A percentile compares a stretch with the other conserved stretches of the same genome.
These are phyloP conservation scores for Pterocarpus santalinus DNA, from an alignment of 306 rosid species.

Conservation along the genomic window DNA sequence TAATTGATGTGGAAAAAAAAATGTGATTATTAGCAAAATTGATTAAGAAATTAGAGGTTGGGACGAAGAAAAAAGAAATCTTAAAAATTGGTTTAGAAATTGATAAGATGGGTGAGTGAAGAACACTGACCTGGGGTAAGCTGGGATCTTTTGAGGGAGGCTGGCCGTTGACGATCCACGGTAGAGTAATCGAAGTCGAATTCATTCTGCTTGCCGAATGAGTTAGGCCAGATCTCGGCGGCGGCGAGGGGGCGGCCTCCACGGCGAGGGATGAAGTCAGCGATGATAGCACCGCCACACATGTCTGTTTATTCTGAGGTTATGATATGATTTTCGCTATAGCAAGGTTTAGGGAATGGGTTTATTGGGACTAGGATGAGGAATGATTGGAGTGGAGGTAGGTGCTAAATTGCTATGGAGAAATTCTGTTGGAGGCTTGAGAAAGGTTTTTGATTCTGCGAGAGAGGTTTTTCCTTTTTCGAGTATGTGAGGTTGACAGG, in stretches of 20 bases:
- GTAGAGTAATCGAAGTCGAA: constrained; percentile 37
- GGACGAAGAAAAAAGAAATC: neutral
- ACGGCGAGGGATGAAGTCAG: constrained; percentile 70
- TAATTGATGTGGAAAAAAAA: too few species aligned
- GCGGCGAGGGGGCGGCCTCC: constrained; percentile 55
- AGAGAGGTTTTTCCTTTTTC: neutral
- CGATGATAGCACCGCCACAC: constrained; percentile 92
- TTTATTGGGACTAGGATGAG: neutral
- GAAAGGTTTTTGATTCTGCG: neutral
- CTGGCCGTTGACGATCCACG: neutral
- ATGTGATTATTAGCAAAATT: too few species aligned
- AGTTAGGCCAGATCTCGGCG: constrained; percentile 74
- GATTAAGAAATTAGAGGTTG: too few species aligned
- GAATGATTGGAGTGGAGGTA: neutral
- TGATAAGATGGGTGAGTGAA: neutral
- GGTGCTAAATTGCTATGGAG: neutral
- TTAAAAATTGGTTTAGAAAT: too few species aligned
- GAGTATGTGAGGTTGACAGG: neutral
- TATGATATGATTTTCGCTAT: neutral
- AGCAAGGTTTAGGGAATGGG: neutral
- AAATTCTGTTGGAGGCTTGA: neutral
- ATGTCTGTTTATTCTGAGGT: constrained; percentile 38
- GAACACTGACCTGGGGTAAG: constrained; percentile 57
- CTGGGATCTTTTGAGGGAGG: constrained; percentile 48
- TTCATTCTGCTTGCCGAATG: constrained; percentile 49